These are phyloP conservation scores for Dichotomopilus funicola DNA, from an alignment of 2,329 filamentous ascomycete genomes.

Conservation along the genomic window DNA sequence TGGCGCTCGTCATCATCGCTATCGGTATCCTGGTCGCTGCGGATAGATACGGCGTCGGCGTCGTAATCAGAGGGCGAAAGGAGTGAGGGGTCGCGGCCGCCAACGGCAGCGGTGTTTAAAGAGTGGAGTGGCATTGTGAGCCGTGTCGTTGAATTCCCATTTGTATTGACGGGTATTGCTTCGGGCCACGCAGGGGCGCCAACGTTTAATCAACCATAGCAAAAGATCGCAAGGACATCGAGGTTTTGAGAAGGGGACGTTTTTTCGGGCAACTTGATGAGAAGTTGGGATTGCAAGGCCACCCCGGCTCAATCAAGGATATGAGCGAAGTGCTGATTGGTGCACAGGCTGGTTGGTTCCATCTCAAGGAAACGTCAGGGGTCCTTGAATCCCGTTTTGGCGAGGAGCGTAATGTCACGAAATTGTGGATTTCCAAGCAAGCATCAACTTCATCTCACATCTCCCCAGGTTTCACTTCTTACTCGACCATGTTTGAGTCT, in stretches of 20 bases:
- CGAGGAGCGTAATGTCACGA: too few species aligned
- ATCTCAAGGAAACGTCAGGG: background rate
- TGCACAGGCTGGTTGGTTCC: background rate
- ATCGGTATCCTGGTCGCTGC: slow-evolving; percentile 67
- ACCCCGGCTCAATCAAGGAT: slow-evolving; percentile 1
- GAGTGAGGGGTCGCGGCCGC: slow-evolving; percentile 37
- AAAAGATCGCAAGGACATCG: background rate
- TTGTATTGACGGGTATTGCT: background rate
- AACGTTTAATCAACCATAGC: slow-evolving; percentile 7
- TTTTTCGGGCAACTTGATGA: background rate
- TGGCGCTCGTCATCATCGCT: slow-evolving; percentile 69
- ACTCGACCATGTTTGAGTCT: too few species aligned
- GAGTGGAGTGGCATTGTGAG: slow-evolving; percentile 26
- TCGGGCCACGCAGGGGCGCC: background rate
- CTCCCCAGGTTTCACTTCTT: too few species aligned
- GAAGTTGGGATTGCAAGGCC: slow-evolving; percentile 1
- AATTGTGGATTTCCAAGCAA: too few species aligned
- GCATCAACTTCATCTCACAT: too few species aligned
- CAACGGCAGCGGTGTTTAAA: slow-evolving; percentile 26
- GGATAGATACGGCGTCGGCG: slow-evolving; percentile 61
- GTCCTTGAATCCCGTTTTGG: too few species aligned
- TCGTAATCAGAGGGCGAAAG: slow-evolving; percentile 61
- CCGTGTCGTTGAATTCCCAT: slow-evolving; percentile 1
- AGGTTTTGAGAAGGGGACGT: background rate
- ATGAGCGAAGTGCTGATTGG: slow-evolving; percentile 3